A percentile compares a stretch with the other conserved stretches of the same genome.
These are phyloP conservation scores for Aspergillus conjunctus DNA, from an alignment of 495 filamentous ascomycete genomes.

Conservation along the genomic window DNA sequence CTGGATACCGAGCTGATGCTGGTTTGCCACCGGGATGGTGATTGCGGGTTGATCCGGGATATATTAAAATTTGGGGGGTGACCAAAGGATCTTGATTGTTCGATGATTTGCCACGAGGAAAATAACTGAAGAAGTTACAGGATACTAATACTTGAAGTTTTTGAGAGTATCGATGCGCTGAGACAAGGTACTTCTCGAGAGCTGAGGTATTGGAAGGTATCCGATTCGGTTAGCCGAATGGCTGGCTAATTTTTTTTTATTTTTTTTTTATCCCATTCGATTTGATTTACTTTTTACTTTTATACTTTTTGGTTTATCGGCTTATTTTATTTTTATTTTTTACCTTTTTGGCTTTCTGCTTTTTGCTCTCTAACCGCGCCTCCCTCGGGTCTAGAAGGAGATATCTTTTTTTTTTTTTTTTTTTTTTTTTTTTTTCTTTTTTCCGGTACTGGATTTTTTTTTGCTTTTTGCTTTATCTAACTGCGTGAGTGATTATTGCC, in stretches of 20 bases:
- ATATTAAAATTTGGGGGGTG: not conserved
- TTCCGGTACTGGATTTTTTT: not conserved
- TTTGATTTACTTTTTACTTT: conserved; percentile 22
- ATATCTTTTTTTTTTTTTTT: conserved; percentile 9
- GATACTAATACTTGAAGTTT: no score
- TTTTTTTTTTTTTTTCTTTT: conserved; percentile 10
- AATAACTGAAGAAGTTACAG: not conserved
- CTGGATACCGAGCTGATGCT: not conserved
- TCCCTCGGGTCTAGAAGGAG: conserved; percentile 12
- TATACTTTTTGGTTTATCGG: conserved; percentile 16
- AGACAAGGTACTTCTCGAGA: no score
- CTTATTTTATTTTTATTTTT: conserved; percentile 8
- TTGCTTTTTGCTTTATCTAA: conserved; percentile 14
- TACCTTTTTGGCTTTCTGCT: conserved; percentile 7
- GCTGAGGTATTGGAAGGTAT: no score
- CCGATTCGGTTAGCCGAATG: conserved; percentile 4
- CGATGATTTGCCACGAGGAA: conserved; percentile 6
- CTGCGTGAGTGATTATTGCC: conserved; percentile 1
- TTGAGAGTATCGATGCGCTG: no score
- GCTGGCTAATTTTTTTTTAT: not conserved
- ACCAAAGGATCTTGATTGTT: not conserved
- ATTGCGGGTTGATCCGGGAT: not conserved
- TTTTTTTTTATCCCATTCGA: conserved; percentile 27
- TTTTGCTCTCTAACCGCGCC: conserved; percentile 20
- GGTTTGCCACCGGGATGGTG: not conserved